Percentiles rank a stretch among this genome's conserved stretches.
Evolutionary conservation across 116 monocot species (phyloP).

Genomic region (Trichopus zeylanicus): DNA sequence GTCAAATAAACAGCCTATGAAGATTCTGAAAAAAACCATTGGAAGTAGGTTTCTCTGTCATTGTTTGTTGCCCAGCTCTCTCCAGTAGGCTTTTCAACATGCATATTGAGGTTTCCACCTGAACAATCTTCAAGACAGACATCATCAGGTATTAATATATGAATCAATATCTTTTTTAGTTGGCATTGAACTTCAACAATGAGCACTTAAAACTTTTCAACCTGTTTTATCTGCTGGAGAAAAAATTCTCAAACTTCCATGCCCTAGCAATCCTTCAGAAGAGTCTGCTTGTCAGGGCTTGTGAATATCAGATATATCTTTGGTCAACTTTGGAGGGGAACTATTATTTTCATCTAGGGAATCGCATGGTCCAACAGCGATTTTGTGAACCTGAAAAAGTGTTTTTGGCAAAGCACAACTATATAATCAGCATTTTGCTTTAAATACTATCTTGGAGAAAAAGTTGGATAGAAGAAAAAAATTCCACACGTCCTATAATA

Average conservation of each 20-base stretch:
- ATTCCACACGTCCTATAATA: background rate
- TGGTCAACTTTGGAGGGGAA: conserved; percentile 18
- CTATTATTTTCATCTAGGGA: conserved; percentile 22
- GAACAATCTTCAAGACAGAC: background rate
- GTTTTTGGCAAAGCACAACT: background rate
- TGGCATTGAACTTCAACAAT: conserved; percentile 5
- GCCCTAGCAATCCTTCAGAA: conserved; percentile 10
- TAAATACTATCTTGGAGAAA: too few relatives aligned
- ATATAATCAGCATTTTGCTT: background rate
- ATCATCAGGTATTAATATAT: conserved; percentile 4
- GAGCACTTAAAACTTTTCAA: background rate
- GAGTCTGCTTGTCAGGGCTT: conserved; percentile 15
- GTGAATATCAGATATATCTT: conserved; percentile 6
- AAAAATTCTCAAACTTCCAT: conserved; percentile 9
- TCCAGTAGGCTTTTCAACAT: background rate
- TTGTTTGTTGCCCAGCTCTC: background rate
- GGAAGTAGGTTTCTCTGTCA: background rate
- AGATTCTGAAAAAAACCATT: conserved; percentile 1
- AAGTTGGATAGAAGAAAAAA: background rate
- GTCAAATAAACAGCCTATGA: conserved; percentile 4
- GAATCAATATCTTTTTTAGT: conserved; percentile 7
- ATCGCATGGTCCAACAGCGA: conserved; percentile 10
- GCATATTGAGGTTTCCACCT: background rate
- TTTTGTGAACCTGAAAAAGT: conserved; percentile 24
- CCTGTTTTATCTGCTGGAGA: conserved; percentile 5